Base-by-base conservation (phyloP, 208 protist genomes). In the Leishmania major region DNA sequence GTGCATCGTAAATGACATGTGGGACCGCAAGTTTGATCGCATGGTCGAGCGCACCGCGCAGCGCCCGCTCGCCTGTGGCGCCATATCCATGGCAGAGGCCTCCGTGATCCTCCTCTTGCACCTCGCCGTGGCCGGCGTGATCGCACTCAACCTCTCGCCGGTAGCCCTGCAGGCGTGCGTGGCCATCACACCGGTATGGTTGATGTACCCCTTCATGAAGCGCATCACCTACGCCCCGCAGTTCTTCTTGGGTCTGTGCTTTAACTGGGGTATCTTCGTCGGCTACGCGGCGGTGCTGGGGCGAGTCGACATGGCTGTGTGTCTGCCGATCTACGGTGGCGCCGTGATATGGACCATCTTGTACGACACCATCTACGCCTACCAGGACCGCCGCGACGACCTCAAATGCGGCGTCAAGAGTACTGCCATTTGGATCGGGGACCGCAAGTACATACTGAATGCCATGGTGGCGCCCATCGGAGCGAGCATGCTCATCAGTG, bases 1-100 rank as follows among this genome's bases (percentile, higher is more conserved):
- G 17, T 97, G 93, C 84, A 90, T 97, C 75, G 90, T 96, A 22
- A 96, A 96, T 66, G 94, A 97, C 81, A 94, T 95, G 92, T 94
- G 89, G 87, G 94, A 97, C 84, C 80, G 92, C 55, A 85, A 92
- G 73, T 92, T 94, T 84, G 93, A 96, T 69, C 84, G 88, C 62
- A 78, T 91, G 85, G 91, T 96, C 69, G 92, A 93, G 85, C 90
- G 92, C 1, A 96, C 92, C 1, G 89, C 87, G 59, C 83, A 85
- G 28, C 91, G 92, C 11, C 94, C 94, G 31, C 88, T 97, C 13
- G 92, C 91, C 10, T 89, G 53, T 62, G 92, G 92, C 47, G 84
- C 74, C 66, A 81, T 93, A 64, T 86, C 84, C 69, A 94, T 94
- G 88, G 45, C 31, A 51, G 91, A 92, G 67, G 94, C 92, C 1